Evolutionary conservation across 768 basidiomycete genomes (phyloP).

Genomic region (Gyrodon lividus): DNA sequence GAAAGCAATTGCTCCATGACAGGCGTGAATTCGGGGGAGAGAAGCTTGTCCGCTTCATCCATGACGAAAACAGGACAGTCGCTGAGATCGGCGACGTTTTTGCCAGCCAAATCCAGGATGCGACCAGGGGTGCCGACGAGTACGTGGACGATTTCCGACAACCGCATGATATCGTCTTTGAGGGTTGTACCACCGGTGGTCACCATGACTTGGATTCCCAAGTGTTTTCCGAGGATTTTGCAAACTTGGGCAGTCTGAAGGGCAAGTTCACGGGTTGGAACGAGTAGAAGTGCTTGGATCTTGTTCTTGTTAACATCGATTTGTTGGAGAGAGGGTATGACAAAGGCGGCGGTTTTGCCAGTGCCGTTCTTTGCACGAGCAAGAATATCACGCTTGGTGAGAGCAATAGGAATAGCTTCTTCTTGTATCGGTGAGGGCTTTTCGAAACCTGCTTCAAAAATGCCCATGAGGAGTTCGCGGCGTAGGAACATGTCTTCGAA

Average conservation of each 20-base stretch:
- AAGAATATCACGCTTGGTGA: slow-evolving; percentile 90
- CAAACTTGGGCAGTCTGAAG: slow-evolving; percentile 99
- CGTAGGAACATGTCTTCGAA: slow-evolving; percentile 94
- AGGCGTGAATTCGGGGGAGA: slow-evolving; percentile 95
- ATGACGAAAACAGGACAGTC: slow-evolving; percentile 97
- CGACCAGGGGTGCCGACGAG: slow-evolving; percentile 97
- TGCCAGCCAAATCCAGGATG: slow-evolving; percentile 92
- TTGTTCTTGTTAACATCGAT: slow-evolving; percentile 80
- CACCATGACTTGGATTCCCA: slow-evolving; percentile 97
- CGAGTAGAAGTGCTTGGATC: slow-evolving; percentile 95
- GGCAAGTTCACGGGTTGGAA: slow-evolving; percentile 98
- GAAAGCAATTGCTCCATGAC: slow-evolving; percentile 95
- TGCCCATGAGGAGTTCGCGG: slow-evolving; percentile 98
- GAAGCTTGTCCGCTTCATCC: slow-evolving; percentile 99
- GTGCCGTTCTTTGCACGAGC: slow-evolving; percentile 97
- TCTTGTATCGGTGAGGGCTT: slow-evolving; percentile 98
- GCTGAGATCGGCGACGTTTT: slow-evolving; percentile 89
- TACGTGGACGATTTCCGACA: slow-evolving; percentile 89
- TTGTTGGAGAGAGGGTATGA: slow-evolving; percentile 94
- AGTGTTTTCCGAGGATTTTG: slow-evolving; percentile 95
- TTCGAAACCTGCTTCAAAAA: slow-evolving; percentile 98
- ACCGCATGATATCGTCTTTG: slow-evolving; percentile 94
- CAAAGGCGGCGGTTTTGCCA: slow-evolving; percentile 98
- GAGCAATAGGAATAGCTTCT: slow-evolving; percentile 94
- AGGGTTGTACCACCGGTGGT: slow-evolving; percentile 98